A percentile compares a stretch with the other conserved stretches of the same genome.
Evolutionary conservation across 176 grass and related monocot species (phyloP).

Genomic region (Zea mays): DNA sequence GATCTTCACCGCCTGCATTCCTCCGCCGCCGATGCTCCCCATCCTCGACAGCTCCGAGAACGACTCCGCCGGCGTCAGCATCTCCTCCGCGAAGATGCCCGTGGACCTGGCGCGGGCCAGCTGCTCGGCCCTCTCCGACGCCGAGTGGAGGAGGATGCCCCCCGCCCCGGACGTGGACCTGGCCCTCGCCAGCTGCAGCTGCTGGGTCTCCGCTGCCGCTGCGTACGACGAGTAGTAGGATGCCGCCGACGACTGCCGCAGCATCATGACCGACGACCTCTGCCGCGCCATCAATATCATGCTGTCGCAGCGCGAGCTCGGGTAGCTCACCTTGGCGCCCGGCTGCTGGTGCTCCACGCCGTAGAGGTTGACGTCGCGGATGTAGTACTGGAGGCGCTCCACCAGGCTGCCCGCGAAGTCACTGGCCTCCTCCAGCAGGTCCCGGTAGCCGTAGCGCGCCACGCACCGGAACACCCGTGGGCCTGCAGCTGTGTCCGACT

Average conservation of each 20-base stretch:
- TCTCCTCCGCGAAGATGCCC: slow-evolving; percentile 44
- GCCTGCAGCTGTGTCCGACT: background rate
- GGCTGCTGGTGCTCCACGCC: slow-evolving; percentile 9
- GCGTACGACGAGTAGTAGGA: slow-evolving; percentile 1
- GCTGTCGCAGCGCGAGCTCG: slow-evolving; percentile 60
- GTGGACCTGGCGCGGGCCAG: background rate
- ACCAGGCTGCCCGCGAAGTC: slow-evolving; percentile 48
- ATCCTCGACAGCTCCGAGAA: slow-evolving; percentile 52
- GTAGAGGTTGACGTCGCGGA: slow-evolving; percentile 59
- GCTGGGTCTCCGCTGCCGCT: background rate
- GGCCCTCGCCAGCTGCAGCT: background rate
- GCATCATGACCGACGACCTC: background rate
- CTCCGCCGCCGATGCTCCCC: background rate
- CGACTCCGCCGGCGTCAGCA: slow-evolving; percentile 50
- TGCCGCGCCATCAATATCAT: background rate
- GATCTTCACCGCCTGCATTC: slow-evolving; percentile 27
- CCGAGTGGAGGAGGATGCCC: slow-evolving; percentile 15
- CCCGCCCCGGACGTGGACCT: too few relatives aligned
- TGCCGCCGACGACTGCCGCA: background rate
- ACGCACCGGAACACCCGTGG: slow-evolving; percentile 62
- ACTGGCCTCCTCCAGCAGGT: slow-evolving; percentile 52
- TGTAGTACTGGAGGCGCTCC: slow-evolving; percentile 56
- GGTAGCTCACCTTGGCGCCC: slow-evolving; percentile 41
- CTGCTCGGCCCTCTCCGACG: slow-evolving; percentile 17
- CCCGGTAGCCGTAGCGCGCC: slow-evolving; percentile 72